A percentile compares a stretch with the other conserved stretches of the same genome.
Evolutionary conservation across 1,284 basidiomycete genomes (phyloP).

Genomic region (Rugosomyces carneus): DNA sequence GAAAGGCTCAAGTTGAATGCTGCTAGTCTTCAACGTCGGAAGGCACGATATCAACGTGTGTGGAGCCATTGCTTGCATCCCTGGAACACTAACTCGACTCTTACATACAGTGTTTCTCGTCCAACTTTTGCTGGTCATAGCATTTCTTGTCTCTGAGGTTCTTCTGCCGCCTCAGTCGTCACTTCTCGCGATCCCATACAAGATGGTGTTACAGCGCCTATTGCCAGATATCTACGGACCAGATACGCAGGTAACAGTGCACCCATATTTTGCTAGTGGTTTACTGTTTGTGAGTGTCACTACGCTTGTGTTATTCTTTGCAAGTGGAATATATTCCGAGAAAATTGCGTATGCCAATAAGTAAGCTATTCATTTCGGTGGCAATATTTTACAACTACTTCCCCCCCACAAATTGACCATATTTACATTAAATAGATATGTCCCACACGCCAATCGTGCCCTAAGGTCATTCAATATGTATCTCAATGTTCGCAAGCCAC

Average conservation of each 20-base stretch:
- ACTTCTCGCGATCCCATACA: constrained; percentile 60
- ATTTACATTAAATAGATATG: constrained; percentile 58
- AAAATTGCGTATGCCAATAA: constrained; percentile 95
- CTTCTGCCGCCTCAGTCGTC: constrained; percentile 57
- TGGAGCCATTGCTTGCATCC: constrained; percentile 17
- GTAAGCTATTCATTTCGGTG: constrained; percentile 39
- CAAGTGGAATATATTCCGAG: constrained; percentile 93
- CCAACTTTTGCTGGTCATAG: constrained; percentile 63
- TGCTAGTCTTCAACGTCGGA: constrained; percentile 71
- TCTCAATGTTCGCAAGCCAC: constrained; percentile 84
- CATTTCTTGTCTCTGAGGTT: constrained; percentile 69
- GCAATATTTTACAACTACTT: not conserved
- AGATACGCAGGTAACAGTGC: constrained; percentile 42
- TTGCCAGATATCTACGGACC: constrained; percentile 45
- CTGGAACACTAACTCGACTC: constrained; percentile 1
- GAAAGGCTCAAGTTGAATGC: constrained; percentile 95
- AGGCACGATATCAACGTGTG: constrained; percentile 84
- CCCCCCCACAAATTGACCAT: not conserved
- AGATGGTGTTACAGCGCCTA: constrained; percentile 39
- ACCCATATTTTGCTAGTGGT: constrained; percentile 70
- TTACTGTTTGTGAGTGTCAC: constrained; percentile 82
- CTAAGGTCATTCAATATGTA: constrained; percentile 95
- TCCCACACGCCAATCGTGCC: constrained; percentile 92
- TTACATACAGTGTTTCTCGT: constrained; percentile 62
- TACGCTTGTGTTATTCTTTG: constrained; percentile 92